A percentile compares a stretch with the other conserved stretches of the same genome.
phyloP scores from a whole-genome alignment of 208 protist genomes.

The Tritrichomonas foetus region DNA sequence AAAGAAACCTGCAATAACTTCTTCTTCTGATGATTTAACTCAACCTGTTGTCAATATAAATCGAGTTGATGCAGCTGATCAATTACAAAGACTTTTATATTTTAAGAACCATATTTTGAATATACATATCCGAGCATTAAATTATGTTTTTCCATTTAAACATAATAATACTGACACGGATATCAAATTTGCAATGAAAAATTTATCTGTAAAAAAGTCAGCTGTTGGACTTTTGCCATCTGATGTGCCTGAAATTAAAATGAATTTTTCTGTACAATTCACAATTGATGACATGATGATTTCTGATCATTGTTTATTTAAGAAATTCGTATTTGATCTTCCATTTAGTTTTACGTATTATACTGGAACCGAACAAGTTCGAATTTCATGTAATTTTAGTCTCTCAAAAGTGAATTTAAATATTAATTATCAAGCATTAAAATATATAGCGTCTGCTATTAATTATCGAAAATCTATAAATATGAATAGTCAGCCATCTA shows the following conservation, averaged over 20 bases:
- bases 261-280: neutral
- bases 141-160: neutral
- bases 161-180: neutral
- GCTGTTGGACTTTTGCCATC: neutral
- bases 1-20: no score
- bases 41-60: neutral
- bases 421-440: neutral
- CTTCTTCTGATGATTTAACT: no score
- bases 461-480: neutral
- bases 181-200: neutral
- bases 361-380: neutral
- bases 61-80: neutral
- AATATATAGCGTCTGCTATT: neutral
- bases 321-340: neutral
- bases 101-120: neutral
- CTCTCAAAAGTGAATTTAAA: neutral
- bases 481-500: neutral
- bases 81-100: neutral
- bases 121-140: neutral
- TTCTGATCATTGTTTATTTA: neutral
- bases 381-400: neutral
- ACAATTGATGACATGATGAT: neutral
- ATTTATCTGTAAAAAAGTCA: neutral
- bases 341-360: neutral
- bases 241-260: neutral